Evolutionary conservation across 2,329 filamentous ascomycete species (phyloP), one percentile per base, ranked within the genome.

Genomic region (Tolypocladium amazonense): DNA sequence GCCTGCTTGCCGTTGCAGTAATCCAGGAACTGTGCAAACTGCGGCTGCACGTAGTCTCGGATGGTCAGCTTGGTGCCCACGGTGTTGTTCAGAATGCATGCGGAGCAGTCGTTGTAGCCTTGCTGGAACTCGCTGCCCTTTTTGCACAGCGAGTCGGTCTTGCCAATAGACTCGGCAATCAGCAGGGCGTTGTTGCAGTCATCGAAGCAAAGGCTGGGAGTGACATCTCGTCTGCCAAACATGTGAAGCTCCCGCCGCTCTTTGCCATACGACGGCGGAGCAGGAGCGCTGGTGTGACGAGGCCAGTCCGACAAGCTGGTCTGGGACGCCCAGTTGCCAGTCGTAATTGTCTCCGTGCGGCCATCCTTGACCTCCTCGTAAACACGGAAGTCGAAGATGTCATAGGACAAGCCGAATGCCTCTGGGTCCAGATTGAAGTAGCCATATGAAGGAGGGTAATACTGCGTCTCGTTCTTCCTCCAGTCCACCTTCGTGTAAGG

Each of bases 361-460:
- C 73, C 74, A 35, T 72, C 64, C 8, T 75, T 59, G 2, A 72
- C 68, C 59, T 72, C 72, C 6, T 75, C 65, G 14, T 76, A 65
- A 1, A 74, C 65, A 6, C 79, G 66, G 30, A 77, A 71, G 25
- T 77, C 76, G 62, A 88, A 89, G 23, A 89, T 85, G 50, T 80
- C 81, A 61, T 83, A 86, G 56, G 77, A 81, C 20, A 89, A 73
- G 5, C 86, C 86, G 60, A 89, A 90, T 0, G 77, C 77, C 1
- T 75, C 69, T 0, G 87, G 75, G 59, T 85, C 76, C n/a, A 89
- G 76, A 61, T 88, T 80, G 72, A 85, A 89, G 68, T 88, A 89
- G 4, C 79, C 82, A 15, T 64, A 62, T 4, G 66, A 64, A 1
- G 80, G 76, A 2, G 79, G 79, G 62, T 80, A 86, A 66, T 81